Evolutionary conservation across 768 basidiomycete genomes (phyloP), one percentile per base, ranked within the genome.

Genomic region (Cyclocybe cylindracea): DNA sequence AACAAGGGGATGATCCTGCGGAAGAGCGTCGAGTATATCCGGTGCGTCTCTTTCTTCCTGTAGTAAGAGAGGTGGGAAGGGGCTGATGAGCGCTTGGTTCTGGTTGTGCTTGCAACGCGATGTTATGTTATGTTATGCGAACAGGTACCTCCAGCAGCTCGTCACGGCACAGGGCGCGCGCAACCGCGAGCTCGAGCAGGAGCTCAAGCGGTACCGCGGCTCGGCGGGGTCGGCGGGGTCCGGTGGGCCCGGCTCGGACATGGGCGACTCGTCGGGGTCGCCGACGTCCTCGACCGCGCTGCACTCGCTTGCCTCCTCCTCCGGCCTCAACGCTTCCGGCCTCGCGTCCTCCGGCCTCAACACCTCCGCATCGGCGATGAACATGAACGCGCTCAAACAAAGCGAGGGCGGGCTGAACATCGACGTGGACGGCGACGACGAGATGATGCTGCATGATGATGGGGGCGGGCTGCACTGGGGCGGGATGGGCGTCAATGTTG

Each of bases 1-100:
- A 95, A 96, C 72, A 96, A 96, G 77, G 93, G 94, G 33, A 91
- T 95, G 85, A 94, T 96, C 39, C 70, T 96, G 40, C 68, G 90
- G 59, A 96, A 91, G 79, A 86, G 84, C 49, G 86, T 89, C 2
- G 86, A 87, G 61, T 86, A 87, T 61, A 86, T 87, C 31, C 58
- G 77, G 73, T 78, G 42, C 2, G 68, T 67, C 35, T 14, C 19
- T 42, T 33, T 31, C 47, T n/a, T n/a, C n/a, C n/a, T n/a, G n/a
- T n/a, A n/a, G n/a, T n/a, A n/a, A n/a, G n/a, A n/a, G n/a, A n/a
- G n/a, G n/a, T n/a, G n/a, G 24, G 24, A 24, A 24, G 24, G 5
- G 24, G 24, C 24, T 24, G 24, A 24, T 24, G 24, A 24, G 24
- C n/a, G n/a, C n/a, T n/a, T n/a, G n/a, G n/a, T n/a, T n/a, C n/a